Evolutionary conservation across 495 filamentous ascomycete genomes (phyloP).

Genomic region (Xylaria bambusicola): DNA sequence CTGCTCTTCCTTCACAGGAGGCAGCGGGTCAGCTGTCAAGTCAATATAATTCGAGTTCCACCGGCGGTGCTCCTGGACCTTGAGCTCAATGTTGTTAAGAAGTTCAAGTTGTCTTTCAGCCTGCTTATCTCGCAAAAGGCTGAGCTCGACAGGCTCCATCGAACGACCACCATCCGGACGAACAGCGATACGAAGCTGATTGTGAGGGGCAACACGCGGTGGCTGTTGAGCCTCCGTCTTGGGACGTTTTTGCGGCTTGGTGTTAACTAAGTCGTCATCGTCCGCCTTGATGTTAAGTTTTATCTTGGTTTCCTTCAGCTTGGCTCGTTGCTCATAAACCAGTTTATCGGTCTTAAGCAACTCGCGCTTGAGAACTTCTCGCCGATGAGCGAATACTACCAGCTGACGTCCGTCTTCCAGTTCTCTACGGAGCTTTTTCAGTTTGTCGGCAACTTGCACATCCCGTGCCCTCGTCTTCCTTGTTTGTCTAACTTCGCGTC

Average conservation of each 20-base stretch:
- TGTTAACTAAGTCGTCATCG: constrained; percentile 93
- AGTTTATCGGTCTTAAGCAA: constrained; percentile 69
- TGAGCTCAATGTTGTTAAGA: constrained; percentile 73
- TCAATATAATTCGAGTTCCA: constrained; percentile 88
- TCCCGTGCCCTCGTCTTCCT: constrained; percentile 94
- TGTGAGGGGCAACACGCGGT: constrained; percentile 39
- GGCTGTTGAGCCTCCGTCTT: constrained; percentile 33
- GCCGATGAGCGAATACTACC: constrained; percentile 70
- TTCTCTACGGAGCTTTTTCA: constrained; percentile 88
- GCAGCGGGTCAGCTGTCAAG: constrained; percentile 76
- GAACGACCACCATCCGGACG: constrained; percentile 67
- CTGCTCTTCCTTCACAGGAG: constrained; percentile 70
- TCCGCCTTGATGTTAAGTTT: constrained; percentile 87
- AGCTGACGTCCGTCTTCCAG: constrained; percentile 85
- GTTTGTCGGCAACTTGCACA: constrained; percentile 89
- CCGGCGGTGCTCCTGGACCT: constrained; percentile 76
- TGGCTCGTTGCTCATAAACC: constrained; percentile 77
- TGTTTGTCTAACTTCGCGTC: constrained; percentile 90
- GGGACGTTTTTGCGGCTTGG: constrained; percentile 82
- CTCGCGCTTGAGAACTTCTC: constrained; percentile 77
- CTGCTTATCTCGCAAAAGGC: constrained; percentile 69
- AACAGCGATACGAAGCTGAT: constrained; percentile 65
- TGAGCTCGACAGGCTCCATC: constrained; percentile 69
- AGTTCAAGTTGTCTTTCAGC: constrained; percentile 83
- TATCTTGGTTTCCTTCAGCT: constrained; percentile 83